Evolutionary conservation across 345 rosid species (phyloP).

Genomic region (Clarkia xantiana): DNA sequence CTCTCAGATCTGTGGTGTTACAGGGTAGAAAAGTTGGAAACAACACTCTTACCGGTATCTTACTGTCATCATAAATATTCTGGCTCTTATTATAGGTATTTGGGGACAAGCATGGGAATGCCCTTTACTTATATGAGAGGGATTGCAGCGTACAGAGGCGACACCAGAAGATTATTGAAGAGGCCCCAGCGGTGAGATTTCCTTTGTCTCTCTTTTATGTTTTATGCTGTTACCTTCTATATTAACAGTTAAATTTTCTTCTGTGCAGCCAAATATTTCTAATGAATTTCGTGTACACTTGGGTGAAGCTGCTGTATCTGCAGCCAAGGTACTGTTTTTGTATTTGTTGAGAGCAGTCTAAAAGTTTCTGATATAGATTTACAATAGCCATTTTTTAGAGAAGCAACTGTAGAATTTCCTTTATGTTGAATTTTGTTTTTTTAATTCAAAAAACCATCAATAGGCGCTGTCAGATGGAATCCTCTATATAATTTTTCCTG

Average conservation of each 20-base stretch:
- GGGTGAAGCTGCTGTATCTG: slow-evolving; percentile 88
- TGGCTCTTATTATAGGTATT: slow-evolving; percentile 33
- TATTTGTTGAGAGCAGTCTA: neutral
- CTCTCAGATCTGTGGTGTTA: neutral
- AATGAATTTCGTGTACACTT: slow-evolving; percentile 46
- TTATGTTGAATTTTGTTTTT: no score
- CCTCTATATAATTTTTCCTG: no score
- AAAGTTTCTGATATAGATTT: neutral
- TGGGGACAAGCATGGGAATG: slow-evolving; percentile 76
- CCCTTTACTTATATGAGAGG: slow-evolving; percentile 73
- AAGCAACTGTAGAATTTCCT: no score
- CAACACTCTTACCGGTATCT: neutral
- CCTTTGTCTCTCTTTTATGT: slow-evolving; percentile 13
- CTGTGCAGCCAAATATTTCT: slow-evolving; percentile 71
- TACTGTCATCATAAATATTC: neutral
- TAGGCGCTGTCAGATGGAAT: no score
- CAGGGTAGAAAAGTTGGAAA: neutral
- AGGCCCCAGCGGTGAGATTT: slow-evolving; percentile 90
- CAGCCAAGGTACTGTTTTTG: slow-evolving; percentile 58
- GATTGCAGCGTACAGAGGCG: slow-evolving; percentile 97
- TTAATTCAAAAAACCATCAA: no score
- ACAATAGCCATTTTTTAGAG: neutral
- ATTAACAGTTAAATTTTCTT: slow-evolving; percentile 15
- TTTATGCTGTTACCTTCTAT: slow-evolving; percentile 11
- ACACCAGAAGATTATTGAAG: slow-evolving; percentile 96